Evolutionary conservation across 305 asterid genomes (phyloP).

Genomic region (Withania somnifera): DNA sequence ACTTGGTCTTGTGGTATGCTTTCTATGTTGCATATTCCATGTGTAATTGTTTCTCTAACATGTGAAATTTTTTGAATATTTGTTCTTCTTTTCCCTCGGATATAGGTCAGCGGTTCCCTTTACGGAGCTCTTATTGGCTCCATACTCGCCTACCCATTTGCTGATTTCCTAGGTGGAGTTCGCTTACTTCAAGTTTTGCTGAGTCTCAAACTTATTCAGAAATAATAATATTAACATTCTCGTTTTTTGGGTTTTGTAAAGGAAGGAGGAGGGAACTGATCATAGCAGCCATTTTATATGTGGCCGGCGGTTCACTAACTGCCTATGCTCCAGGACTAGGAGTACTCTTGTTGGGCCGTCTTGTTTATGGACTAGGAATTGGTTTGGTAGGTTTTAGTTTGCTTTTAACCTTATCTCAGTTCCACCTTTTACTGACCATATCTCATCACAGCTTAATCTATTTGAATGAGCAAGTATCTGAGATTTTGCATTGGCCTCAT

Average conservation of each 20-base stretch:
- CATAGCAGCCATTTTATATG: conserved; percentile 59
- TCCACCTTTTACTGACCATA: background rate
- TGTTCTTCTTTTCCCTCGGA: conserved; percentile 8
- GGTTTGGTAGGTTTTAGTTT: conserved; percentile 56
- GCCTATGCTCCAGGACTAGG: conserved; percentile 81
- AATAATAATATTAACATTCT: background rate
- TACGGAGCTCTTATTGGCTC: conserved; percentile 98
- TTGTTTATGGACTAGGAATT: conserved; percentile 85
- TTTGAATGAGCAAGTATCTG: background rate
- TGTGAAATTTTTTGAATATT: conserved; percentile 3
- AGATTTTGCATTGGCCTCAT: background rate
- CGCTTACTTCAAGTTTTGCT: background rate
- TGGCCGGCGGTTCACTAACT: conserved; percentile 60
- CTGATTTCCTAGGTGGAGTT: conserved; percentile 85
- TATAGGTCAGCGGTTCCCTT: conserved; percentile 94
- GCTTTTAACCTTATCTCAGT: background rate
- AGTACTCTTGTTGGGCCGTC: conserved; percentile 67
- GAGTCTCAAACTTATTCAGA: conserved; percentile 1
- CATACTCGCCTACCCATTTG: conserved; percentile 59
- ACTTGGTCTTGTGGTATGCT: conserved; percentile 89
- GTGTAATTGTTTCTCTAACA: background rate
- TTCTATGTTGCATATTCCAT: conserved; percentile 1
- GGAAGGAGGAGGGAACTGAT: conserved; percentile 93
- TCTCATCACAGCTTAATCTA: background rate
- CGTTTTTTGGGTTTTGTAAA: conserved; percentile 20